Evolutionary conservation across 495 filamentous ascomycete genomes (phyloP).

Genomic region (Hypoxylon lenormandii): DNA sequence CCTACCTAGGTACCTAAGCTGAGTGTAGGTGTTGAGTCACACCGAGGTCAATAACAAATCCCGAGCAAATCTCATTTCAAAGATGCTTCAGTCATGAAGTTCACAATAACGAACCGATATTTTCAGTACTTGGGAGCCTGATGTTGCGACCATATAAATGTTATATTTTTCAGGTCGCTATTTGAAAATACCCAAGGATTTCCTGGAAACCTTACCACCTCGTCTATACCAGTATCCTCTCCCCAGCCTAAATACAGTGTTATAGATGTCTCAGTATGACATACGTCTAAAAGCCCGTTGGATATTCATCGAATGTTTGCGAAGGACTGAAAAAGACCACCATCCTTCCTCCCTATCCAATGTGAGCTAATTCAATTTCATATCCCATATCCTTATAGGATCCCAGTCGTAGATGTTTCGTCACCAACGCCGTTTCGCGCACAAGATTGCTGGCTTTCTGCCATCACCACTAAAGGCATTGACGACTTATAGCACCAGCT

Average conservation of each 20-base stretch:
- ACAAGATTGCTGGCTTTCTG: not conserved
- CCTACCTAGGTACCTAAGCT: not conserved
- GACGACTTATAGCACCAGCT: constrained; percentile 66
- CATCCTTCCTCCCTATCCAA: not conserved
- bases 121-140: not conserved
- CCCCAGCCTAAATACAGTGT: not conserved
- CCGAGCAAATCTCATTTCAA: not conserved
- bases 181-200: constrained; percentile 9
- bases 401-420: constrained; percentile 6
- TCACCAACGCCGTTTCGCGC: constrained; percentile 2
- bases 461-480: not conserved
- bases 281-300: constrained; percentile 4
- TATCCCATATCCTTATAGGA: not conserved
- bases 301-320: constrained; percentile 3
- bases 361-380: constrained; percentile 4
- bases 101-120: not conserved
- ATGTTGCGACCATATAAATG: constrained; percentile 11
- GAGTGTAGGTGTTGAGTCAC: not conserved
- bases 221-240: constrained; percentile 18
- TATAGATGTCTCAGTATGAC: constrained; percentile 13
- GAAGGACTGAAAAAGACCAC: constrained; percentile 15
- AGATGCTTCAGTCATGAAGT: not conserved
- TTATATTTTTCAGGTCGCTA: constrained; percentile 17
- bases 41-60: not conserved
- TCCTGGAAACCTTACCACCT: not conserved